A percentile compares a stretch with the other conserved stretches of the same genome.
These are phyloP conservation scores for Taiwanofungus camphoratus DNA, from an alignment of 1,284 basidiomycete genomes.

Conservation along the genomic window DNA sequence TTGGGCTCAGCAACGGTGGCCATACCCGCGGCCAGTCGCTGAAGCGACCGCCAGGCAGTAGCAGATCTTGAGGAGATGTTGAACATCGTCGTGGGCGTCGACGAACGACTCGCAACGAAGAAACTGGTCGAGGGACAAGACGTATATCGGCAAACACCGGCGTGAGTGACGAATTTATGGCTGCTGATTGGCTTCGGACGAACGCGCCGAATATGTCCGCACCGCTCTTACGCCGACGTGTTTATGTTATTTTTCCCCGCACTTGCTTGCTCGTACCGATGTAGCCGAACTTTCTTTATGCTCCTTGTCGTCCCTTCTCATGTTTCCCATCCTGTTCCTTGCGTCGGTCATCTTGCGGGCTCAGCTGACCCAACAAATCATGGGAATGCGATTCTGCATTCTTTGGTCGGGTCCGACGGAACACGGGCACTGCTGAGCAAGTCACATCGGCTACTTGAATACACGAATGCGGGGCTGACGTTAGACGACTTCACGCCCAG, in stretches of 20 bases:
- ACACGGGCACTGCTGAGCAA: no score
- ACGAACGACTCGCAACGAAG: conserved; percentile 25
- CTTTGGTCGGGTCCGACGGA: no score
- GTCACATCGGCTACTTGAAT: no score
- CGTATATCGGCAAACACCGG: conserved; percentile 13
- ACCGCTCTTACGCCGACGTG: conserved; percentile 10
- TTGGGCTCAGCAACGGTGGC: conserved; percentile 68
- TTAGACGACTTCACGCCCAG: no score
- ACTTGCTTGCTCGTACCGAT: no score
- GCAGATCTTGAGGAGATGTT: conserved; percentile 58
- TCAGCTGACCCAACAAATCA: no score
- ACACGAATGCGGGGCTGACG: no score
- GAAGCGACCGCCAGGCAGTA: conserved; percentile 49
- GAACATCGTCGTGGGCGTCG: conserved; percentile 52
- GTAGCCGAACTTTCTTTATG: no score
- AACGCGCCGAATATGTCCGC: conserved; percentile 7
- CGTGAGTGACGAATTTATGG: conserved; percentile 12
- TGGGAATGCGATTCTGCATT: no score
- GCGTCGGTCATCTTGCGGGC: no score
- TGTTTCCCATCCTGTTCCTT: no score
- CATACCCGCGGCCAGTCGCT: conserved; percentile 65
- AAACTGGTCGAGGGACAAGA: conserved; percentile 6
- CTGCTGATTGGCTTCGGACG: conserved; percentile 13
- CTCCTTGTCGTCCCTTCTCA: no score
- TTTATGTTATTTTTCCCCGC: neutral